Percentiles rank a stretch among this genome's conserved stretches.
Evolutionary conservation across 1,284 basidiomycete genomes (phyloP).

Genomic region (Pseudozyma sp.): DNA sequence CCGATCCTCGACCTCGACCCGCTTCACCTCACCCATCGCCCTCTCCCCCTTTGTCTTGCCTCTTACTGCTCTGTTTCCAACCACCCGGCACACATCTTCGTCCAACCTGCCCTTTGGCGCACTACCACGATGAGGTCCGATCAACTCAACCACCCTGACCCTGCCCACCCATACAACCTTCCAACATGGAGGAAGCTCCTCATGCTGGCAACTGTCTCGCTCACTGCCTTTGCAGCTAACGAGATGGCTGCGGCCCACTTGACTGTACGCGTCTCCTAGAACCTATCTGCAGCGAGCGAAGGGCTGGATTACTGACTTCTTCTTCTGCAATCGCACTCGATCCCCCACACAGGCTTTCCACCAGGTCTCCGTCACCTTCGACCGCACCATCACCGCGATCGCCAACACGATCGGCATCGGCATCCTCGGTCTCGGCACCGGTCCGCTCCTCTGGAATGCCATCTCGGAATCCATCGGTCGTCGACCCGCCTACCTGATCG

Average conservation of each 20-base stretch:
- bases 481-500: conserved; percentile 67
- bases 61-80: neutral
- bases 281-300: neutral
- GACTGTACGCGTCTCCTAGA: conserved; percentile 30
- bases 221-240: conserved; percentile 64
- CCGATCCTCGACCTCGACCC: too few relatives aligned
- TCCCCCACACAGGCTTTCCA: conserved; percentile 34
- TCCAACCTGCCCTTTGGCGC: neutral
- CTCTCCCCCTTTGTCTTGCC: neutral
- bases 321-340: neutral
- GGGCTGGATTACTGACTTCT: neutral
- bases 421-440: conserved; percentile 69
- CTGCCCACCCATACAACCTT: conserved; percentile 55
- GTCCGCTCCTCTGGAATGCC: conserved; percentile 64
- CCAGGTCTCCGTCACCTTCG: conserved; percentile 54
- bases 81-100: neutral
- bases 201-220: conserved; percentile 60
- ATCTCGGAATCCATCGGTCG: conserved; percentile 62
- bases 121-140: conserved; percentile 24
- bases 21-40: too few relatives aligned
- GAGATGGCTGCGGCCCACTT: conserved; percentile 59
- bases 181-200: conserved; percentile 60
- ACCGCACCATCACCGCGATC: conserved; percentile 55
- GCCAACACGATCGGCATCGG: conserved; percentile 69
- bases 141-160: conserved; percentile 42